Base-by-base conservation (phyloP, 495 filamentous ascomycete genomes). In the Hypoxylon crocopeplum region DNA sequence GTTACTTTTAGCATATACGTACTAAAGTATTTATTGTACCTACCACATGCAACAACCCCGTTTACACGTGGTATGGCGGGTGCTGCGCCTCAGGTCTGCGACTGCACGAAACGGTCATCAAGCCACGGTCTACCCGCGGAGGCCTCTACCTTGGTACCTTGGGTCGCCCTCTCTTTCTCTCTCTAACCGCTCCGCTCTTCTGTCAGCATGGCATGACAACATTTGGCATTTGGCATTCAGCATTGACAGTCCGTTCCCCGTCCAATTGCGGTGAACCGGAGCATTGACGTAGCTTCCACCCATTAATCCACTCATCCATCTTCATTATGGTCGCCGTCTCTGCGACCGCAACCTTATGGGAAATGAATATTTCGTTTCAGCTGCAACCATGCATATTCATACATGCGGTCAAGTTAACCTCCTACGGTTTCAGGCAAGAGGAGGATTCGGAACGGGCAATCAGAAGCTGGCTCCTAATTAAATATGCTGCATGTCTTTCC, bases 131-230 rank as follows among this genome's bases (percentile, higher is more conserved):
- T 41, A 39, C 40, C 52, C 52, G 59, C 36, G 59, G 59, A 62
- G 59, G 59, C 59, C 59, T 62, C 59, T n/a, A n/a, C n/a, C n/a
- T n/a, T n/a, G n/a, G n/a, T n/a, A n/a, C n/a, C n/a, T n/a, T n/a
- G n/a, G n/a, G n/a, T n/a, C n/a, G n/a, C n/a, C n/a, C n/a, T n/a
- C n/a, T n/a, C n/a, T n/a, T n/a, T n/a, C n/a, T n/a, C n/a, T n/a
- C n/a, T n/a, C n/a, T n/a, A n/a, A n/a, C n/a, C n/a, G n/a, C n/a
- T n/a, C n/a, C n/a, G n/a, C n/a, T n/a, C n/a, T n/a, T 46, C 33
- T 51, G 59, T 62, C 50, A 62, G 59, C 59, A 62, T 56, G 59
- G 52, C 52, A n/a, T n/a, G n/a, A n/a, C n/a, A n/a, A n/a, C n/a
- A n/a, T n/a, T n/a, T n/a, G n/a, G n/a, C n/a, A n/a, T n/a, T n/a